phyloP scores from a whole-genome alignment of 345 rosid genomes.

The Firmiana major region DNA sequence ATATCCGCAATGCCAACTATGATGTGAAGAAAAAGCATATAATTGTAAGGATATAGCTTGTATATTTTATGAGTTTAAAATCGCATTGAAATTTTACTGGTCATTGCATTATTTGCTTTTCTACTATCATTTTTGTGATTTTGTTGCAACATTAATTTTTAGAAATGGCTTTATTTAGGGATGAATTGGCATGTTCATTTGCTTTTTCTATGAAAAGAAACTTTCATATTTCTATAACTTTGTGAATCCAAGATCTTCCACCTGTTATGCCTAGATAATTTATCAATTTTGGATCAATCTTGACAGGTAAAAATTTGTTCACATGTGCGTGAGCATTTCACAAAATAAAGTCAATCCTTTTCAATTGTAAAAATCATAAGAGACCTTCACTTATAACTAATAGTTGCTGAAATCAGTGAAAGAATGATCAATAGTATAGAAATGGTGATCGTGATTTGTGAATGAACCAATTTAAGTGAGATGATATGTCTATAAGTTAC shows the following conservation, averaged over 20 bases:
- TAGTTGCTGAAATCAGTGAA: background rate
- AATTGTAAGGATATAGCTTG: slow-evolving; percentile 46
- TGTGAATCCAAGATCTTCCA: background rate
- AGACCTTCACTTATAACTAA: background rate
- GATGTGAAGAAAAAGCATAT: slow-evolving; percentile 60
- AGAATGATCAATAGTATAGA: background rate
- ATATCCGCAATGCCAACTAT: slow-evolving; percentile 61
- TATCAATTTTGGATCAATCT: background rate
- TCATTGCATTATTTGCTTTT: background rate
- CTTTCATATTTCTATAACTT: background rate
- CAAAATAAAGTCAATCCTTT: background rate
- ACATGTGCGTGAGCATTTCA: background rate
- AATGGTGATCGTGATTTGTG: background rate
- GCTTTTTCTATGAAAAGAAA: background rate
- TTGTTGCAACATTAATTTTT: background rate
- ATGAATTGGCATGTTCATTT: background rate
- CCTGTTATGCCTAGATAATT: background rate
- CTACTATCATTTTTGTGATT: background rate
- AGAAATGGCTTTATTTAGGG: background rate
- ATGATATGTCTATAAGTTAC: background rate
- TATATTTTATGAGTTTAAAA: background rate
- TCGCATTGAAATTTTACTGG: background rate
- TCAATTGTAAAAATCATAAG: background rate
- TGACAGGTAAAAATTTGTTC: background rate
- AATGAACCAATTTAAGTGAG: background rate